Base-by-base conservation (phyloP, 2,329 filamentous ascomycete species). In the Clarireedia monteithiana region DNA sequence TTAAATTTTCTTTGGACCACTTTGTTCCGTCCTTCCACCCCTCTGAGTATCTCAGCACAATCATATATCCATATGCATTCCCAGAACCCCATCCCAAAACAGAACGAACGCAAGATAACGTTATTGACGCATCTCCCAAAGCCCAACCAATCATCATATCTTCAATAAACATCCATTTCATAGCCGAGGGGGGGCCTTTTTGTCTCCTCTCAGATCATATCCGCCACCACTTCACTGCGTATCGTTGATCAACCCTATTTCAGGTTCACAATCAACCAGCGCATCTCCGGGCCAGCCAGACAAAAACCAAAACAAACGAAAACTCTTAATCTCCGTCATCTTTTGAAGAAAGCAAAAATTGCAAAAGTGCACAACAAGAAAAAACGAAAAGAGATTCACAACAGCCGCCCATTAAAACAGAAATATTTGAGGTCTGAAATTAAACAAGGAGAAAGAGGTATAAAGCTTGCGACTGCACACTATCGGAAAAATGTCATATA, bases 281-380 rank as follows among this genome's bases (percentile, higher is more conserved):
- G 30, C 47, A 42, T 40, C 53, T 50, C 46, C 53, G 53, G 53
- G 50, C 53, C 53, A 55, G 53, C 53, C 53, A 50, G 53, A 55
- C 53, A 30, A 53, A 27, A 15, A 47, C 44, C 6, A 47, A 47
- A 55, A 42, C 26, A 36, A 40, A 36, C 24, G 17, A 36, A 17
- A 44, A 38, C n/a, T 50, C 53, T 50, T 40, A 27, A 59, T 55
- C 50, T 44, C 48, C 45, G 30, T 50, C 47, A 39, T 50, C 23
- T 10, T 6, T n/a, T 38, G 12, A 50, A 55, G 26, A 59, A 59
- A 39, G 38, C 26, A 46, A 40, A 49, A 42, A 12, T 9, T 34
- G 30, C 30, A 34, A 5, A 27, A 50, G 38, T 20, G 23, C 38
- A n/a, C 42, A 40, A 44, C 46, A 57, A n/a, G 30, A 36, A 48